Percentiles rank a stretch among this genome's conserved stretches.
Conservation (phyloP, 2,329 filamentous ascomycete species). For the Podosphaera fusca region DNA sequence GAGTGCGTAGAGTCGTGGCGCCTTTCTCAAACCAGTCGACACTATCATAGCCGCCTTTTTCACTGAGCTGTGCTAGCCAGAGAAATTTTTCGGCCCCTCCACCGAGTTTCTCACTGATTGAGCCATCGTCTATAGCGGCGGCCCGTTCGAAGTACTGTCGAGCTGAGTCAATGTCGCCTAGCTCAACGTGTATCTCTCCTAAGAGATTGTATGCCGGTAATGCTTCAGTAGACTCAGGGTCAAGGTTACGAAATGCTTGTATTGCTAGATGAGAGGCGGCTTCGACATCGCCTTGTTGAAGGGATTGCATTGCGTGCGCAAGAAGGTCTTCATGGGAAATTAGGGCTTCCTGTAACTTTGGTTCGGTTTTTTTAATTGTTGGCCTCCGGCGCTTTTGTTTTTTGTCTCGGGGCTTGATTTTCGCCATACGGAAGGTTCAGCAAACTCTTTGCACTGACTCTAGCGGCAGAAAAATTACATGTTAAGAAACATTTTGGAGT, state of each 20-base stretch:
- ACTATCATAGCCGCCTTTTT: conserved; percentile 41
- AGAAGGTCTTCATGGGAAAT: background rate
- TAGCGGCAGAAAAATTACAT: too few relatives aligned
- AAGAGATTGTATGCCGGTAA: conserved; percentile 16
- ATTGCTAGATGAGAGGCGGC: conserved; percentile 13
- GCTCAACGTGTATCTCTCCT: conserved; percentile 18
- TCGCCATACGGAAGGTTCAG: background rate
- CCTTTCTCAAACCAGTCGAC: conserved; percentile 48
- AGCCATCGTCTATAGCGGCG: conserved; percentile 55
- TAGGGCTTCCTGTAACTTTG: background rate
- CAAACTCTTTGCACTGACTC: background rate
- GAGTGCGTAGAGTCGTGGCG: conserved; percentile 44
- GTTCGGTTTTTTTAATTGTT: background rate
- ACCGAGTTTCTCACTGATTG: conserved; percentile 43
- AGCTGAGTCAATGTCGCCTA: conserved; percentile 51
- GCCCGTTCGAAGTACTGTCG: conserved; percentile 50
- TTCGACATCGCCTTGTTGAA: conserved; percentile 16
- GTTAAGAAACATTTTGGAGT: too few relatives aligned
- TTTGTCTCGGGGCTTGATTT: background rate
- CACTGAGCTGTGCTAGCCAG: conserved; percentile 76
- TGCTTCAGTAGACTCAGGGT: conserved; percentile 10
- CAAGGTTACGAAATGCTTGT: conserved; percentile 10
- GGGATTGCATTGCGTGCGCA: conserved; percentile 8
- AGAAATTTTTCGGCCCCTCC: conserved; percentile 86
- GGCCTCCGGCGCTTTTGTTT: background rate